Evolutionary conservation across 345 rosid genomes (phyloP).

Genomic region (Erodium maritimum): DNA sequence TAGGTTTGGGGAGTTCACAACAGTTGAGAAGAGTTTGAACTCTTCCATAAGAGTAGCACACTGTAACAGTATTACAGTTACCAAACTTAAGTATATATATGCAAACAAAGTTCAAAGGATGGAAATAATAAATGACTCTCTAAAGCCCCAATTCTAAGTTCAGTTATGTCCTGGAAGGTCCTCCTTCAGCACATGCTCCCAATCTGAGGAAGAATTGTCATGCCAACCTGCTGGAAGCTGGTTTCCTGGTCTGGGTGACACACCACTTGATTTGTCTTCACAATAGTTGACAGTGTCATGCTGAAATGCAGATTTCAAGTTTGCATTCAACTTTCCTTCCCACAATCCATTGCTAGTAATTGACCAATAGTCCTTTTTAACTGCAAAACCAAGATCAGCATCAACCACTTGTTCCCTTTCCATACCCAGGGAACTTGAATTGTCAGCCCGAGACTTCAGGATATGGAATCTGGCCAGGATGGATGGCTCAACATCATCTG

Average conservation of each 20-base stretch:
- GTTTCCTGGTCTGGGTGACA: conserved; percentile 8
- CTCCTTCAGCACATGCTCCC: conserved; percentile 68
- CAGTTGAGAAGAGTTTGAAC: not conserved
- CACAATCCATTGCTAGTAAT: conserved; percentile 3
- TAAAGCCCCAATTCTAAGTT: conserved; percentile 2
- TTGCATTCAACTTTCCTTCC: conserved; percentile 7
- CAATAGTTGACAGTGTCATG: not conserved
- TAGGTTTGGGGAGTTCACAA: too few species aligned
- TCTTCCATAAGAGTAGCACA: not conserved
- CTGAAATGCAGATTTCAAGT: not conserved
- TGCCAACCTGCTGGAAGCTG: conserved; percentile 17
- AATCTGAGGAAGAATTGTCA: conserved; percentile 46
- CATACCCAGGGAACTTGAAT: conserved; percentile 9
- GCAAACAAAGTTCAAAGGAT: not conserved
- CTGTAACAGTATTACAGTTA: not conserved
- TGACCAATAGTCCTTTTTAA: conserved; percentile 7
- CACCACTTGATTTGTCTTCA: conserved; percentile 1
- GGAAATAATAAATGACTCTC: not conserved
- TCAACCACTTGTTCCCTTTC: conserved; percentile 11
- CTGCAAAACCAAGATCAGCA: conserved; percentile 13
- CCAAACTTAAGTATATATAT: not conserved
- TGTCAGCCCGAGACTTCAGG: conserved; percentile 24
- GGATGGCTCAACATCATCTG: conserved; percentile 26
- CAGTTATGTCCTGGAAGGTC: conserved; percentile 24
- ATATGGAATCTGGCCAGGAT: conserved; percentile 33